These are phyloP conservation scores for Pleurotus tuber-regium DNA, from an alignment of 768 basidiomycete genomes.

Conservation along the genomic window DNA sequence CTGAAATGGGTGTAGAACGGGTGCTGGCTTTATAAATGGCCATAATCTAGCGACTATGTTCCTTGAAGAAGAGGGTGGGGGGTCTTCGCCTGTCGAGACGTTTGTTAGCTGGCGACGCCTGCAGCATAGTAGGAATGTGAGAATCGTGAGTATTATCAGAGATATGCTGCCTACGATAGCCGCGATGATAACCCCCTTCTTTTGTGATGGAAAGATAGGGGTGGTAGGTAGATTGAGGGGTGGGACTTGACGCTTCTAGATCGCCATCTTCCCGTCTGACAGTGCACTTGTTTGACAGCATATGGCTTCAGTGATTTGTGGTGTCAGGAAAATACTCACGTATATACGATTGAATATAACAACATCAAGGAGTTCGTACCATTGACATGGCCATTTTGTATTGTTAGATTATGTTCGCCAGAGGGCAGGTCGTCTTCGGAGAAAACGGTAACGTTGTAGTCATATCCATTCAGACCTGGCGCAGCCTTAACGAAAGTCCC, in stretches of 20 bases:
- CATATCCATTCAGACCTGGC: neutral
- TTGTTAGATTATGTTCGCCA: conserved; percentile 4
- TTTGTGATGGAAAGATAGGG: neutral
- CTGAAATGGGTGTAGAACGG: no score
- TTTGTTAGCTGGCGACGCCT: no score
- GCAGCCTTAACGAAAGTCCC: conserved; percentile 4
- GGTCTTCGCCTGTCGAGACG: no score
- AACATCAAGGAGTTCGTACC: neutral
- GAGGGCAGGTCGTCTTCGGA: neutral
- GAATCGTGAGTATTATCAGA: neutral
- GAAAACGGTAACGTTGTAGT: conserved; percentile 8
- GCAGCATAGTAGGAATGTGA: neutral
- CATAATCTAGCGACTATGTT: no score
- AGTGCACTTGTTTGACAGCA: no score
- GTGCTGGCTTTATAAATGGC: no score
- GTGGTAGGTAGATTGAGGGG: no score
- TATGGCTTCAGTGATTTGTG: no score
- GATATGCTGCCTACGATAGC: neutral
- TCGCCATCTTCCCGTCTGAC: no score
- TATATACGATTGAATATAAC: conserved; percentile 7
- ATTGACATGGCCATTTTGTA: conserved; percentile 7
- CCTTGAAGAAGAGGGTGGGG: no score
- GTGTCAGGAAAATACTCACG: no score
- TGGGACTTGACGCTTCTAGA: no score
- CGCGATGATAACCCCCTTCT: neutral